A percentile compares a stretch with the other conserved stretches of the same genome.
Evolutionary conservation across 768 basidiomycete genomes (phyloP).

Genomic region (Mycena pura): DNA sequence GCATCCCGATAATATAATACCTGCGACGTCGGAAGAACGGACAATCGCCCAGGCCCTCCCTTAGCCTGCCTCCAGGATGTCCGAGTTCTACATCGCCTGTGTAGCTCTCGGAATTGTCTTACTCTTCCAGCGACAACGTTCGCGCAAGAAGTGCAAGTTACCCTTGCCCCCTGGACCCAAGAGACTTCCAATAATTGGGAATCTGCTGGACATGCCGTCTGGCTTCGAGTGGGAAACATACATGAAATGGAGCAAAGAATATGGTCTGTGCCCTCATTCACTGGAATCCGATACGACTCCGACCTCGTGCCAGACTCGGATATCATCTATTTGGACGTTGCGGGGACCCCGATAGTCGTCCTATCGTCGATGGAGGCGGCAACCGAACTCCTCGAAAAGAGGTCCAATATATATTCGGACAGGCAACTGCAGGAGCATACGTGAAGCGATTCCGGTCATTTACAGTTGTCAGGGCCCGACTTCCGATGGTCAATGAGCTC

Average conservation of each 20-base stretch:
- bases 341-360: slow-evolving; percentile 42
- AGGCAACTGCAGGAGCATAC: too few species aligned
- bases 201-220: slow-evolving; percentile 51
- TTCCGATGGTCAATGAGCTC: slow-evolving; percentile 1
- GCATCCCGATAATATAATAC: too few species aligned
- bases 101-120: too few species aligned
- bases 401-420: slow-evolving; percentile 22
- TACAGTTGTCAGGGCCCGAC: not conserved
- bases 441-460: too few species aligned
- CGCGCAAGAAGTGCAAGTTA: not conserved
- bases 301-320: slow-evolving; percentile 19
- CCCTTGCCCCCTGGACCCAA: slow-evolving; percentile 48
- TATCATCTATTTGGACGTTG: slow-evolving; percentile 38
- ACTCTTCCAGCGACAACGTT: not conserved
- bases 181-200: slow-evolving; percentile 51
- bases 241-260: slow-evolving; percentile 42
- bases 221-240: slow-evolving; percentile 48
- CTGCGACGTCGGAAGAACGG: too few species aligned
- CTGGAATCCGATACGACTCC: too few species aligned
- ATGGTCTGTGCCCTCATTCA: slow-evolving; percentile 24
- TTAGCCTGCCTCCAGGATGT: too few species aligned
- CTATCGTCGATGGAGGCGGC: slow-evolving; percentile 35
- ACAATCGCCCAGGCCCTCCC: too few species aligned
- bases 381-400: slow-evolving; percentile 45
- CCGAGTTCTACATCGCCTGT: too few species aligned